Evolutionary conservation across 2,329 filamentous ascomycete species (phyloP).

Genomic region (Fusarium aywerte): DNA sequence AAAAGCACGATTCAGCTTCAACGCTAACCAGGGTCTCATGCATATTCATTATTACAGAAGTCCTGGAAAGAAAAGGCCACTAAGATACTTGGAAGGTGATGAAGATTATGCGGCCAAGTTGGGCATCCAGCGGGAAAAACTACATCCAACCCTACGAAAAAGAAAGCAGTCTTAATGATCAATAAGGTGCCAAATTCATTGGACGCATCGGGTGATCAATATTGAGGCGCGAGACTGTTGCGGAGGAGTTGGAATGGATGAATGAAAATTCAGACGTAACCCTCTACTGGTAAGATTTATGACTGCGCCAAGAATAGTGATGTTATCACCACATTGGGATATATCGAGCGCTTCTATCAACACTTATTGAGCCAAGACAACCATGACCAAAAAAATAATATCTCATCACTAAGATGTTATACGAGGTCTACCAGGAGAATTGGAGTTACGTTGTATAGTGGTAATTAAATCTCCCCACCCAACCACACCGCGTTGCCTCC

Average conservation of each 20-base stretch:
- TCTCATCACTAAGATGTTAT: neutral
- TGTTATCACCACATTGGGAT: neutral
- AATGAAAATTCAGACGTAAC: neutral
- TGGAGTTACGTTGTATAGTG: conserved; percentile 16
- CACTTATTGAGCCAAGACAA: neutral
- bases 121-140: too few relatives aligned
- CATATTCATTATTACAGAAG: too few relatives aligned
- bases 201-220: neutral
- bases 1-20: too few relatives aligned
- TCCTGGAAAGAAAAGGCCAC: too few relatives aligned
- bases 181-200: too few relatives aligned
- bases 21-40: too few relatives aligned
- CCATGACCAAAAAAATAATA: neutral
- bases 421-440: conserved; percentile 11
- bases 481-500: conserved; percentile 14
- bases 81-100: too few relatives aligned
- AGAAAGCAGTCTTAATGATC: too few relatives aligned
- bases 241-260: neutral
- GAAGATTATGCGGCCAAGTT: too few relatives aligned
- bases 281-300: neutral
- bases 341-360: neutral
- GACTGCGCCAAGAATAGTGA: neutral
- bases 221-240: neutral
- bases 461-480: neutral
- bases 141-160: too few relatives aligned